phyloP scores from a whole-genome alignment of 1,139 yeast genomes.

The Eremothecium coryli region DNA sequence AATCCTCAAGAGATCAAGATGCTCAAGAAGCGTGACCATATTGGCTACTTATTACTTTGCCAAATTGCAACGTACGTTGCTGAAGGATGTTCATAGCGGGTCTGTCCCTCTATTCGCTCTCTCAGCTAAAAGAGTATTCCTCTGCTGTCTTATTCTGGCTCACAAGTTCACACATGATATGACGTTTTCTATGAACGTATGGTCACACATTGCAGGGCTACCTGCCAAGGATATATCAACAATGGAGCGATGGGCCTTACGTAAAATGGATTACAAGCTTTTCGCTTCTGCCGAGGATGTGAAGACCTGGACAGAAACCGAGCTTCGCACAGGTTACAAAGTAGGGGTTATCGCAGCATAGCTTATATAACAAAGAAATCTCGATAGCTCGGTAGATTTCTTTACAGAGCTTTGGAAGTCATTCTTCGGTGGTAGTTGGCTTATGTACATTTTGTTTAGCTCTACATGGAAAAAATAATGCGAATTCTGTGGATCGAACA shows the following conservation, averaged over 20 bases:
- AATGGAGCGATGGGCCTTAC: slow-evolving; percentile 29
- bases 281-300: slow-evolving; percentile 12
- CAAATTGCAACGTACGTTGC: slow-evolving; percentile 14
- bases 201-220: slow-evolving; percentile 28
- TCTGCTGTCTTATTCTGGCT: slow-evolving; percentile 25
- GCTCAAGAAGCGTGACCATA: slow-evolving; percentile 18
- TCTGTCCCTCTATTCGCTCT: slow-evolving; percentile 24
- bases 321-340: slow-evolving; percentile 1
- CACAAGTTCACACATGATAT: slow-evolving; percentile 28
- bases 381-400: no score
- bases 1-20: slow-evolving; percentile 25
- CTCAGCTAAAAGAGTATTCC: slow-evolving; percentile 25
- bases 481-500: slow-evolving; percentile 87
- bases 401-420: no score
- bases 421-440: no score
- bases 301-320: slow-evolving; percentile 9
- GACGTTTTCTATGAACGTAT: slow-evolving; percentile 26
- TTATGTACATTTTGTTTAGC: no score
- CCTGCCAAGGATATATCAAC: slow-evolving; percentile 17
- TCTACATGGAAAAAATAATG: slow-evolving; percentile 37
- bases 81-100: slow-evolving; percentile 2
- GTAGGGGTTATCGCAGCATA: no score
- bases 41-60: slow-evolving; percentile 22
- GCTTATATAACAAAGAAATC: no score
- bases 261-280: slow-evolving; percentile 21